These are phyloP conservation scores for Phytophthora quininea DNA, from an alignment of 352 stramenopile genomes.

Conservation along the genomic window DNA sequence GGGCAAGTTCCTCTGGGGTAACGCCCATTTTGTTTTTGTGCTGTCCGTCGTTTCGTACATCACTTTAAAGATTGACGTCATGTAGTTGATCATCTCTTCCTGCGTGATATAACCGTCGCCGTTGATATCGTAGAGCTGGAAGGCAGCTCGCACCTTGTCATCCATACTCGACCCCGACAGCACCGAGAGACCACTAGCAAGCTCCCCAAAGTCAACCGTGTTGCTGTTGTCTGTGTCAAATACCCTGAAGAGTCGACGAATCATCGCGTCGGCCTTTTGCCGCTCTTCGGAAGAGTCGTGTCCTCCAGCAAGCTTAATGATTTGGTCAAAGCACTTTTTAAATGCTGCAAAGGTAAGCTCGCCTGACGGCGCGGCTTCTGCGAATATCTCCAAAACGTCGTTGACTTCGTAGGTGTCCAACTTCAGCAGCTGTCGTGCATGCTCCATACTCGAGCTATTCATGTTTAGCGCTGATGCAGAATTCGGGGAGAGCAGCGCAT, in stretches of 20 bases:
- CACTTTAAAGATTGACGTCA: slow-evolving; percentile 90
- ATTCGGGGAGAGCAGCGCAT: slow-evolving; percentile 51
- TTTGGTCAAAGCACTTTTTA: slow-evolving; percentile 90
- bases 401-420: slow-evolving; percentile 88
- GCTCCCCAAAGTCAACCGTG: slow-evolving; percentile 86
- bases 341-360: slow-evolving; percentile 83
- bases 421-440: slow-evolving; percentile 77
- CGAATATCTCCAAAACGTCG: slow-evolving; percentile 90
- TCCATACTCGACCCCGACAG: slow-evolving; percentile 87
- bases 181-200: slow-evolving; percentile 84
- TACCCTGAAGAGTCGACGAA: slow-evolving; percentile 81
- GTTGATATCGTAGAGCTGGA: slow-evolving; percentile 88
- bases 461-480: slow-evolving; percentile 59
- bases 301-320: slow-evolving; percentile 81
- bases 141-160: slow-evolving; percentile 85
- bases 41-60: slow-evolving; percentile 89
- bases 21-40: slow-evolving; percentile 81
- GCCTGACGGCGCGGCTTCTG: slow-evolving; percentile 76
- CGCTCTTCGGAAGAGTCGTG: slow-evolving; percentile 70
- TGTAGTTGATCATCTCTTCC: slow-evolving; percentile 89
- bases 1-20: slow-evolving; percentile 77
- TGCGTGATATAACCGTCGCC: slow-evolving; percentile 85
- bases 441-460: slow-evolving; percentile 82
- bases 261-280: slow-evolving; percentile 79
- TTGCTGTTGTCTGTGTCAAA: slow-evolving; percentile 89